Base-by-base conservation (phyloP, 2,329 filamentous ascomycete genomes). In the Falciphora oryzae region DNA sequence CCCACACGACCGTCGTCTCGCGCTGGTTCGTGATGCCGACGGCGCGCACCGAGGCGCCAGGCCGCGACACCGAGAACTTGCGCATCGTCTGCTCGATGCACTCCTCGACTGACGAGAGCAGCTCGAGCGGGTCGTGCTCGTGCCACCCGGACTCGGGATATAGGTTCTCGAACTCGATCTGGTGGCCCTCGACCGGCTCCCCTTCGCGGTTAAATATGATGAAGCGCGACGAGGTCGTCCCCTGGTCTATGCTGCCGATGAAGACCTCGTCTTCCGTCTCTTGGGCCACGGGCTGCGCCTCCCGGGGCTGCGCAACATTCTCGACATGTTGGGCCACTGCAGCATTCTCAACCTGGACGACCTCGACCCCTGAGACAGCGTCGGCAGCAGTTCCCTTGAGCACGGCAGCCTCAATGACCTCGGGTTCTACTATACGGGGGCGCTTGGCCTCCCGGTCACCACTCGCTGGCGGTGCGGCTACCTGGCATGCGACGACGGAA, bases 111-210 rank as follows among this genome's bases (percentile, higher is more conserved):
- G 91, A 90, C 64, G 81, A 78, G 59, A 96, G 81, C 64, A 97
- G 85, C 72, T 92, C 91, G 62, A 85, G 78, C 5, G 93, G 91
- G 71, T 96, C 89, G 73, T 96, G 92, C 75, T 97, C 93, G 75
- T 96, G 91, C 92, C 91, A 96, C 76, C 93, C 93, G 68, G 93
- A 89, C 67, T 93, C 83, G 22, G 92, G 91, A 75, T 96, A 94
- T 66, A 89, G 85, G 74, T 96, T 93, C 69, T 87, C 86, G 73
- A 96, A 93, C 75, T 96, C 92, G 69, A 93, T 87, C 77, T 96
- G 93, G 74, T 96, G 92, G 70, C 87, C 89, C 53, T 90, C 92
- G 59, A 95, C 85, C 4, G 91, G 90, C 66, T 90, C 87, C 64
- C 93, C 92, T 57, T 85, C 79, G 68, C 86, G 87, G 76, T 96